These are phyloP conservation scores for Puccinia hordei DNA, from an alignment of 1,284 basidiomycete species.

Conservation along the genomic window DNA sequence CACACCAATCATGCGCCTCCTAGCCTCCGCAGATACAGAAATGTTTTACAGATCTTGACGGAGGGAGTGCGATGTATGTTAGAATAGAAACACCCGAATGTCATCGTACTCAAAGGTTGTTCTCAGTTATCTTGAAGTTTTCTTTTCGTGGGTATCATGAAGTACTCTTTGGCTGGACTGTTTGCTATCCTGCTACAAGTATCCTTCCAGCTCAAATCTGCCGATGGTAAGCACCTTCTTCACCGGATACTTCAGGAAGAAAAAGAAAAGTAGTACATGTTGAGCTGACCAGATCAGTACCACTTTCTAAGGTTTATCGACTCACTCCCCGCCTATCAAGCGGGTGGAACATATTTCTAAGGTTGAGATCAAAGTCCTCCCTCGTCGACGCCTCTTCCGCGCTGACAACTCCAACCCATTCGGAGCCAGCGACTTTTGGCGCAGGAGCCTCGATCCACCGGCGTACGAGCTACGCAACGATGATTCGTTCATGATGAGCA, in stretches of 20 bases:
- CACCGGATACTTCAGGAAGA: neutral
- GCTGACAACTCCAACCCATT: too few species aligned
- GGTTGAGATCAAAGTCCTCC: neutral
- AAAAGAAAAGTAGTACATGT: neutral
- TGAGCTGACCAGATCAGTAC: too few species aligned
- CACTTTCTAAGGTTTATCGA: neutral
- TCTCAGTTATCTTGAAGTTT: too few species aligned
- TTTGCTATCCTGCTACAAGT: neutral
- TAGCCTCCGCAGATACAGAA: too few species aligned
- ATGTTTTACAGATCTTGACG: too few species aligned
- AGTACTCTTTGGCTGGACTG: neutral
- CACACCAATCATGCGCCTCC: too few species aligned
- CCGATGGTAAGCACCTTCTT: neutral
- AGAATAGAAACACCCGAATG: too few species aligned
- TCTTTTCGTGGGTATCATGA: neutral
- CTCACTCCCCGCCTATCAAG: slow-evolving; percentile 1
- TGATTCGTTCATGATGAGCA: slow-evolving; percentile 2
- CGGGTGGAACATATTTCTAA: neutral
- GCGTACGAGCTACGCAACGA: neutral
- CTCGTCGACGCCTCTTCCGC: neutral
- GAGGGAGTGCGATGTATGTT: too few species aligned
- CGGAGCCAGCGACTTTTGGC: neutral
- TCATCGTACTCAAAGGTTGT: too few species aligned
- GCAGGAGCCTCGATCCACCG: neutral
- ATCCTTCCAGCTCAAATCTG: neutral